These are phyloP conservation scores for Ophiocordyceps unilateralis DNA, from an alignment of 2,329 filamentous ascomycete genomes.

Conservation along the genomic window DNA sequence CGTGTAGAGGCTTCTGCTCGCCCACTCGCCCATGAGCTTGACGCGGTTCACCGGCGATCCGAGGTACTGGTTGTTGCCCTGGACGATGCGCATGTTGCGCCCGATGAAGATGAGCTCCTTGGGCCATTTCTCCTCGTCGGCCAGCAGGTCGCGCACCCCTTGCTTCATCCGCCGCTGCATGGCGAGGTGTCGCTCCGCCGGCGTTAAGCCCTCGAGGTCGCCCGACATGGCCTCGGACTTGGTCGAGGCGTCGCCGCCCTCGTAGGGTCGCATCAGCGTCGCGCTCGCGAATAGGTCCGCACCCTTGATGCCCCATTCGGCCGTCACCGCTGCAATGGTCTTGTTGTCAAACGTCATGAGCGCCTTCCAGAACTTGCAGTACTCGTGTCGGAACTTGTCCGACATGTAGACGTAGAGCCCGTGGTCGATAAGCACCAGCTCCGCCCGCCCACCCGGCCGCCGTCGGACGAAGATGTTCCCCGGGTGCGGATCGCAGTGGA, in stretches of 20 bases:
- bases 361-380: constrained; percentile 82
- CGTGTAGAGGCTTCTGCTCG: constrained; percentile 66
- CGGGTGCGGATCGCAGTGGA: constrained; percentile 94
- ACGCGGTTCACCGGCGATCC: constrained; percentile 81
- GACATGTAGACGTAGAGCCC: constrained; percentile 89
- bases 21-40: constrained; percentile 89
- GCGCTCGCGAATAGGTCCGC: constrained; percentile 83
- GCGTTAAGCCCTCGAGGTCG: constrained; percentile 39
- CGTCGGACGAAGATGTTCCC: constrained; percentile 94
- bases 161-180: constrained; percentile 78
- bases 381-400: constrained; percentile 68
- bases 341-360: constrained; percentile 86
- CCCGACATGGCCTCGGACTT: constrained; percentile 41
- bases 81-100: constrained; percentile 80
- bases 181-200: constrained; percentile 65
- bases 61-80: constrained; percentile 82
- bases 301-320: constrained; percentile 73
- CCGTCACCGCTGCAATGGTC: constrained; percentile 55
- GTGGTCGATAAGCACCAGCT: constrained; percentile 93
- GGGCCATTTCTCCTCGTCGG: constrained; percentile 77
- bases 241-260: constrained; percentile 60
- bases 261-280: constrained; percentile 78
- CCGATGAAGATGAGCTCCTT: constrained; percentile 86
- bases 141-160: constrained; percentile 48
- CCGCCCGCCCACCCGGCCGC: constrained; percentile 60